phyloP scores from a whole-genome alignment of 2,329 filamentous ascomycete genomes.

The Diaporthe sp. region DNA sequence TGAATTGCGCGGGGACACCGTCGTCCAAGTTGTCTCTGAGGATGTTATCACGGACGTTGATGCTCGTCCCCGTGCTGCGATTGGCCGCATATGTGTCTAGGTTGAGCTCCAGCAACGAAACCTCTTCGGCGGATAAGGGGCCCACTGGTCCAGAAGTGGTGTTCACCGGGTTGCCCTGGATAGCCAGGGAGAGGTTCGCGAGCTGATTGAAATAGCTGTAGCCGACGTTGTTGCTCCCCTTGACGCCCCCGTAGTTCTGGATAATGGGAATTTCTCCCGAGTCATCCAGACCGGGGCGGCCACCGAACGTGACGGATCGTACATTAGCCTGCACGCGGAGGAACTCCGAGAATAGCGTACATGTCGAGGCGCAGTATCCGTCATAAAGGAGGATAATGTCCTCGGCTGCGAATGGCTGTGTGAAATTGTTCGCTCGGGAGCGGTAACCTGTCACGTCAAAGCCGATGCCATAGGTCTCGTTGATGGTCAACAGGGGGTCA shows the following conservation, averaged over 20 bases:
- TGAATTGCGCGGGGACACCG: slow-evolving; percentile 60
- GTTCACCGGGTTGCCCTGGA: slow-evolving; percentile 15
- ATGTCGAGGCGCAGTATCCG: slow-evolving; percentile 69
- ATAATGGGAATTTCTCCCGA: slow-evolving; percentile 47
- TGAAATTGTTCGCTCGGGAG: slow-evolving; percentile 55
- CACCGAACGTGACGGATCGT: slow-evolving; percentile 64
- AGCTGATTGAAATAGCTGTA: slow-evolving; percentile 48
- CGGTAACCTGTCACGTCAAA: slow-evolving; percentile 58
- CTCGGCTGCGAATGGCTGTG: slow-evolving; percentile 65
- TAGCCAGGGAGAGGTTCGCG: slow-evolving; percentile 35
- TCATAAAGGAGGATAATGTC: slow-evolving; percentile 69
- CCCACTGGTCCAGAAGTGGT: slow-evolving; percentile 15
- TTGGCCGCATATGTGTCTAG: slow-evolving; percentile 47
- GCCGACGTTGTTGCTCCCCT: slow-evolving; percentile 54
- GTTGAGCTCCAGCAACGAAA: slow-evolving; percentile 39
- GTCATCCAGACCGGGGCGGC: slow-evolving; percentile 48
- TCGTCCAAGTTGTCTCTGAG: slow-evolving; percentile 51
- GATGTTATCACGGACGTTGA: slow-evolving; percentile 58
- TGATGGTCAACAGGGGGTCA: slow-evolving; percentile 51
- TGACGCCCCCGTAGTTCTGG: slow-evolving; percentile 66
- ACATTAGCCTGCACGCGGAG: slow-evolving; percentile 63
- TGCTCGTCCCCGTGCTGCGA: slow-evolving; percentile 44
- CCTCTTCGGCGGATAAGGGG: slow-evolving; percentile 13
- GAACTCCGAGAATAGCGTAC: slow-evolving; percentile 67
- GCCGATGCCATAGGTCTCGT: slow-evolving; percentile 46